Percentiles rank a stretch among this genome's conserved stretches.
These are phyloP conservation scores for Neurospora terricola DNA, from an alignment of 495 filamentous ascomycete genomes.

Conservation along the genomic window DNA sequence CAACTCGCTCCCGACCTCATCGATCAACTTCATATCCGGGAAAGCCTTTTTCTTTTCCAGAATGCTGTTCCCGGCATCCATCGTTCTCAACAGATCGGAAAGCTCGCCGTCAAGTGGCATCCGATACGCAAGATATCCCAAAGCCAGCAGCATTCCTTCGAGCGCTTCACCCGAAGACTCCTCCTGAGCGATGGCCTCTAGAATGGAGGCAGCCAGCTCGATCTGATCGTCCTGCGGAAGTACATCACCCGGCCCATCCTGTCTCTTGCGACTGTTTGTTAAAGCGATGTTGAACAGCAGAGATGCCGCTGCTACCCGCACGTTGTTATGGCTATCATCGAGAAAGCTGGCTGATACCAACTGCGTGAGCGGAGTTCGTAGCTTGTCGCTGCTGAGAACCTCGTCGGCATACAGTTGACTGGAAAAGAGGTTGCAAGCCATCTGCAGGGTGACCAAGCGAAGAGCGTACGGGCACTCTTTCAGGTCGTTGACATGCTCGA, in stretches of 20 bases:
- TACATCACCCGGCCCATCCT: slow-evolving; percentile 44
- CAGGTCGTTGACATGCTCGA: slow-evolving; percentile 46
- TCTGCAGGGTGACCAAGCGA: slow-evolving; percentile 64
- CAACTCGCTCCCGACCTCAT: slow-evolving; percentile 43
- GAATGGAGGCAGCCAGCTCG: slow-evolving; percentile 62
- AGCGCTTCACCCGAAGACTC: slow-evolving; percentile 59
- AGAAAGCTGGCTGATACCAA: slow-evolving; percentile 46
- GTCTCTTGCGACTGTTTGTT: slow-evolving; percentile 56
- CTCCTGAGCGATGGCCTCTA: slow-evolving; percentile 66
- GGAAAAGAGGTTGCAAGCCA: slow-evolving; percentile 53
- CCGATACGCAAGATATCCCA: slow-evolving; percentile 66
- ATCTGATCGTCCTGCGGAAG: slow-evolving; percentile 62
- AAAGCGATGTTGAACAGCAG: slow-evolving; percentile 75
- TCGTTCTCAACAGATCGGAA: slow-evolving; percentile 59
- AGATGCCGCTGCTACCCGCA: slow-evolving; percentile 68
- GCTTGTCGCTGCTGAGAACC: slow-evolving; percentile 26
- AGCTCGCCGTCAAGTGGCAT: slow-evolving; percentile 58
- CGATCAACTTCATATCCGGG: slow-evolving; percentile 45
- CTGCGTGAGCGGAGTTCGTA: slow-evolving; percentile 30
- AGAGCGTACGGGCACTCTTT: slow-evolving; percentile 62
- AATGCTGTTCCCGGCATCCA: slow-evolving; percentile 57
- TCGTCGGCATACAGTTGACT: slow-evolving; percentile 44
- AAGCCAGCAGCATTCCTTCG: slow-evolving; percentile 58
- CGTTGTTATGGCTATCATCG: slow-evolving; percentile 39
- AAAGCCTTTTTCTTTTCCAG: slow-evolving; percentile 43